Percentiles rank a stretch among this genome's conserved stretches.
These are phyloP conservation scores for Vitis hybrid DNA, from an alignment of 177 flowering plant genomes.

Conservation along the genomic window DNA sequence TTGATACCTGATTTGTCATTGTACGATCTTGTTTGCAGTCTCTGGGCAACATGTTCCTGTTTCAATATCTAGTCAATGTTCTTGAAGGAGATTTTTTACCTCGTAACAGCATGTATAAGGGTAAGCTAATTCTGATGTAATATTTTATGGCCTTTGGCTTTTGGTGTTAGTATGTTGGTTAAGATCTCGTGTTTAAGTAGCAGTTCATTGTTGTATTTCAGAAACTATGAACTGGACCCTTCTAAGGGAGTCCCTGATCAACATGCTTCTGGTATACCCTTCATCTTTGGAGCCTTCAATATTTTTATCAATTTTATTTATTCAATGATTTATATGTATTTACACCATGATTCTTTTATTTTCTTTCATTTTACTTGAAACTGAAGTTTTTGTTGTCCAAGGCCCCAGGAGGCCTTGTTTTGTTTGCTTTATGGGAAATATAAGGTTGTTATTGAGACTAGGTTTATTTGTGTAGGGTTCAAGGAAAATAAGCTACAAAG, in stretches of 20 bases:
- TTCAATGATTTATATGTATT: not conserved
- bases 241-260: slow-evolving; percentile 65
- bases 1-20: not conserved
- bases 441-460: slow-evolving; percentile 1
- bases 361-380: not conserved
- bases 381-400: not conserved
- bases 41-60: slow-evolving; percentile 55
- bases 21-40: slow-evolving; percentile 38
- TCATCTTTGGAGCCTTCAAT: slow-evolving; percentile 10
- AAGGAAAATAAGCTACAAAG: slow-evolving; percentile 65
- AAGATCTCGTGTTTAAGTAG: not conserved
- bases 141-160: not conserved
- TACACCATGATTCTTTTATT: not conserved
- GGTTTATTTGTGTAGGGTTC: slow-evolving; percentile 56
- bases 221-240: slow-evolving; percentile 65
- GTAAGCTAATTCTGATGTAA: slow-evolving; percentile 27
- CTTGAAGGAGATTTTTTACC: slow-evolving; percentile 72
- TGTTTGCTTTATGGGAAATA: not conserved
- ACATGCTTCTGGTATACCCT: slow-evolving; percentile 66
- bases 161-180: not conserved
- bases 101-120: slow-evolving; percentile 48
- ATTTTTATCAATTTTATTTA: not conserved
- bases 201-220: slow-evolving; percentile 32
- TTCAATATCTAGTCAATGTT: slow-evolving; percentile 71
- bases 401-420: not conserved